These are phyloP conservation scores for Boletus huronensis DNA, from an alignment of 768 basidiomycete genomes.

Conservation along the genomic window DNA sequence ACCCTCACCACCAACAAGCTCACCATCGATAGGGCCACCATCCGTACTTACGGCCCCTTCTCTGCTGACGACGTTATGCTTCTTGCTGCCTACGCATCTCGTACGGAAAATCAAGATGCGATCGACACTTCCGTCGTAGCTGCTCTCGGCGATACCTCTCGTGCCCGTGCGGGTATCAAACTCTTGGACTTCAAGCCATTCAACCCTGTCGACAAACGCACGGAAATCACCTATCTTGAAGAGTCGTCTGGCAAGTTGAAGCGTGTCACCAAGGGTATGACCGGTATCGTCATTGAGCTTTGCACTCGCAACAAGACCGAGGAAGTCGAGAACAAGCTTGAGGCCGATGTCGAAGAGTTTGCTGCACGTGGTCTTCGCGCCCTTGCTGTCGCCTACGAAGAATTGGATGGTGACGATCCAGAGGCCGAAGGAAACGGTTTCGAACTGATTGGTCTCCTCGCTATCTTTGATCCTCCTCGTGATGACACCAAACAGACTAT, in stretches of 20 bases:
- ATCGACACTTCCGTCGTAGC: slow-evolving; percentile 86
- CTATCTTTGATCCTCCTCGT: slow-evolving; percentile 98
- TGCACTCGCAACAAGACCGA: slow-evolving; percentile 97
- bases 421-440: slow-evolving; percentile 95
- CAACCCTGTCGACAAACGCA: slow-evolving; percentile 99
- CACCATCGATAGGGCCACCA: slow-evolving; percentile 90
- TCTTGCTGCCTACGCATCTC: slow-evolving; percentile 92
- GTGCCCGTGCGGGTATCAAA: slow-evolving; percentile 90
- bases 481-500: slow-evolving; percentile 99
- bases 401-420: slow-evolving; percentile 75
- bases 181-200: slow-evolving; percentile 99
- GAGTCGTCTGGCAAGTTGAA: slow-evolving; percentile 93
- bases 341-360: slow-evolving; percentile 95
- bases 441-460: slow-evolving; percentile 93
- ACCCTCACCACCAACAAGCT: slow-evolving; percentile 99
- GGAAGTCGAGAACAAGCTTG: slow-evolving; percentile 85
- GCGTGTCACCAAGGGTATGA: slow-evolving; percentile 99
- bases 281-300: slow-evolving; percentile 95
- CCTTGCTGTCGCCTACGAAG: slow-evolving; percentile 93
- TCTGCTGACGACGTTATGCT: slow-evolving; percentile 88
- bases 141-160: slow-evolving; percentile 66
- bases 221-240: slow-evolving; percentile 96
- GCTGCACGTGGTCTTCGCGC: slow-evolving; percentile 94
- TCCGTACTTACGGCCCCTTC: slow-evolving; percentile 88
- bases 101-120: slow-evolving; percentile 98